Base-by-base conservation (phyloP, 2,329 filamentous ascomycete species). In the Pseudogymnoascus sp. region DNA sequence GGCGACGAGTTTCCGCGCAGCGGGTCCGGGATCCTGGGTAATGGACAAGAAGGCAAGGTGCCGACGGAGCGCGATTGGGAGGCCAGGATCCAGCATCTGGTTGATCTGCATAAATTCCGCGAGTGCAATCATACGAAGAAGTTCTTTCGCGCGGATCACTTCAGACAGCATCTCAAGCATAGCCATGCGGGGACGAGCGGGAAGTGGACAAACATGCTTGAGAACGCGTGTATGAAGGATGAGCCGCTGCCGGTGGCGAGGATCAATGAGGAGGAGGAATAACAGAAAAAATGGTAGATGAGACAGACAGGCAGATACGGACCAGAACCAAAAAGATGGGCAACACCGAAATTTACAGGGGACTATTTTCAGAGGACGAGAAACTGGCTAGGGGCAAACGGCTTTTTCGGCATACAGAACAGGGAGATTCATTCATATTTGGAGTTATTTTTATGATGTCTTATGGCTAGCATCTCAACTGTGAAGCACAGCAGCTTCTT, bases 101-200 rank as follows among this genome's bases (percentile, higher is more conserved):
- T 92, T 73, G 88, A 90, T 71, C 85, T 92, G 68, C 95, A 99
- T 80, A 99, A 99, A 75, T 99, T 96, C 75, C 87, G 92, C 67
- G 95, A 98, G 78, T 99, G 95, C 83, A 99, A 99, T 76, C 92
- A 95, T 72, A 90, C 90, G 69, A 99, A 99, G 81, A 98, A 98
- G 76, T 99, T 99, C 76, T 99, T 90, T 79, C 86, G 95, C 39
- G 95, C 95, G 36, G 95, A 99, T 76, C 95, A 99, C 75, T 99
- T 99, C 81, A 87, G 95, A 65, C 95, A 99, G 77, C 95, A 99
- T 77, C 81, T 99, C 65, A 99, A 98, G 80, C 95, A 99, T 76
- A 97, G 92, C 75, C 95, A 98, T 77, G 91, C 90, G 39, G 95
- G 95, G 37, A 93, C 92, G 0, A 97, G 92, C 76, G 95, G 95